Base-by-base conservation (phyloP, 768 basidiomycete genomes). In the Terana coerulea region DNA sequence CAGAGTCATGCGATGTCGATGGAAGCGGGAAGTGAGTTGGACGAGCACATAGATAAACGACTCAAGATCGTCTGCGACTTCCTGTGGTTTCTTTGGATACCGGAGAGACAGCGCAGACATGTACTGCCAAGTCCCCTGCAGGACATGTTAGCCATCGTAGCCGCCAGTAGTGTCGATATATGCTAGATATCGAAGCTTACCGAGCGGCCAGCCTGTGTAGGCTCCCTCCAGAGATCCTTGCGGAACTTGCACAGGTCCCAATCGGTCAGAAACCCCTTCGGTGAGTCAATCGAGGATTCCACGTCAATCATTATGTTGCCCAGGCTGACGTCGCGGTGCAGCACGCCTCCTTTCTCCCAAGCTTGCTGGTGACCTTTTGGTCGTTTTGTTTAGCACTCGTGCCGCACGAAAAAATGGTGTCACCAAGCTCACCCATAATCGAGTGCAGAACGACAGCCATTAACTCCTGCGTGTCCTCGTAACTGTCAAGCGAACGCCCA, bases 111-210 rank as follows among this genome's bases (percentile, higher is more conserved):
- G 14, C 14, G 12, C 8, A 3, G 52, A 48, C 44, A 28, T 45
- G 28, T 19, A 53, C 14, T 26, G 14, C 49, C 49, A 51, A n/a
- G 49, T 51, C 5, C 49, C 49, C 49, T 49, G 12, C 26, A 7
- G 14, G n/a, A 45, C 10, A 37, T 37, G 19, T n/a, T 21, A 10
- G 5, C 19, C 10, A 10, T 45, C 10, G 28, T n/a, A 22, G 34
- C 22, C 17, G 12, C 9, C 21, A 35, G 17, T 15, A 12, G n/a
- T 29, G 25, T 24, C 14, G 22, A 37, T n/a, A 5, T 12, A 6
- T 14, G 10, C 12, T 39, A 33, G 24, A 41, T 6, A n/a, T n/a
- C 31, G 8, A 8, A 8, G 31, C 47, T 19, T 41, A 50, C 49
- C 10, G 22, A 50, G 10, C 49, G 37, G 14, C 21, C 15, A 12